Evolutionary conservation across 1,284 basidiomycete genomes (phyloP).

Genomic region (Naganishia sp.): DNA sequence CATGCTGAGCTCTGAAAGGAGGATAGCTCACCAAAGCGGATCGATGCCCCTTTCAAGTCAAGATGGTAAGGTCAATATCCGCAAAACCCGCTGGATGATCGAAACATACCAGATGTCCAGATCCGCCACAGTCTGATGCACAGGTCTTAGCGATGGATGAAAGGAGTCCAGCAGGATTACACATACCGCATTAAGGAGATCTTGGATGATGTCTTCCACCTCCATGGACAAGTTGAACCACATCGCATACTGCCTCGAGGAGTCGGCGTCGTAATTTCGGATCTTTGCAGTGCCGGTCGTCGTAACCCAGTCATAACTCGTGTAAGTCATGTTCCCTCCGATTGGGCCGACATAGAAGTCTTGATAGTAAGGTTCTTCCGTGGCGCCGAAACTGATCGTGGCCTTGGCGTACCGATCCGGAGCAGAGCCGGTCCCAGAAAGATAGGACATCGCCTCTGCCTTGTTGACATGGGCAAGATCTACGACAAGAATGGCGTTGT

Average conservation of each 20-base stretch:
- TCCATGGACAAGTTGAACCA: conserved; percentile 27
- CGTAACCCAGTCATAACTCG: conserved; percentile 35
- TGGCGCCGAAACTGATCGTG: conserved; percentile 42
- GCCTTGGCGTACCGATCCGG: conserved; percentile 44
- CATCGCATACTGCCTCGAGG: conserved; percentile 23
- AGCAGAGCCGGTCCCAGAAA: conserved; percentile 35
- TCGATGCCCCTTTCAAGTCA: conserved; percentile 41
- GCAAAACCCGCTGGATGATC: no score
- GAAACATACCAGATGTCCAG: conserved; percentile 13
- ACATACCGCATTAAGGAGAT: conserved; percentile 35
- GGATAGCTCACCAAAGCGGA: conserved; percentile 40
- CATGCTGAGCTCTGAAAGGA: not conserved
- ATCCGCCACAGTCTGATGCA: not conserved
- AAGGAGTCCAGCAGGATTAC: not conserved
- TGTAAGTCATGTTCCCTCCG: conserved; percentile 28
- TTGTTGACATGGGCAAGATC: conserved; percentile 46
- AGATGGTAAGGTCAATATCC: conserved; percentile 14
- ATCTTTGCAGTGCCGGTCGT: conserved; percentile 38
- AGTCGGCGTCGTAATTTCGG: conserved; percentile 39
- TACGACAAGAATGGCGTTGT: conserved; percentile 40
- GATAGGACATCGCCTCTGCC: conserved; percentile 40
- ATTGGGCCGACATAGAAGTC: conserved; percentile 44
- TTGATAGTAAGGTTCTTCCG: conserved; percentile 38
- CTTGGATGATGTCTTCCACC: conserved; percentile 43
- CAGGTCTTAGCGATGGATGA: not conserved